Conservation (phyloP, 2,329 filamentous ascomycete genomes). For the Berkeleyomyces rouxiae region DNA sequence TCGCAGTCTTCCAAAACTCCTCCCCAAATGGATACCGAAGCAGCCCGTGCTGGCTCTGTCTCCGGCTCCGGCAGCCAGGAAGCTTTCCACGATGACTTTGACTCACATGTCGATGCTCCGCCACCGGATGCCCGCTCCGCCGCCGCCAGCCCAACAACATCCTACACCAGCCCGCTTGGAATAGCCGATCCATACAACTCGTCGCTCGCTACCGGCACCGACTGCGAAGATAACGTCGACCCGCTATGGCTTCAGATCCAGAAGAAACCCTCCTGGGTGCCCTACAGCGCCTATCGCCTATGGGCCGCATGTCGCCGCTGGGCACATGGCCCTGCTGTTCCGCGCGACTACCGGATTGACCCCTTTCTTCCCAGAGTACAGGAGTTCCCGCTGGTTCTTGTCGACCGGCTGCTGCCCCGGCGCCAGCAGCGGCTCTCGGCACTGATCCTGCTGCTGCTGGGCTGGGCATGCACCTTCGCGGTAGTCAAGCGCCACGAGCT, state of each 20-base stretch:
- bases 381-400: constrained; percentile 43
- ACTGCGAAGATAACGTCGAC: background rate
- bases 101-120: constrained; percentile 28
- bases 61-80: too few relatives aligned
- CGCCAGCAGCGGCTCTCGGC: constrained; percentile 41
- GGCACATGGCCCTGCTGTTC: constrained; percentile 38
- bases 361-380: constrained; percentile 52
- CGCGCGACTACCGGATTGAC: constrained; percentile 34
- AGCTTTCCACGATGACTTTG: background rate
- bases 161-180: constrained; percentile 24
- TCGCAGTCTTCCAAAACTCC: background rate
- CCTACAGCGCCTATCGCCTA: constrained; percentile 35
- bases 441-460: constrained; percentile 40
- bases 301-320: constrained; percentile 29
- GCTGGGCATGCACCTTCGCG: constrained; percentile 55
- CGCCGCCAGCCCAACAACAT: background rate
- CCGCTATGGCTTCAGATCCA: constrained; percentile 35
- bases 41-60: background rate
- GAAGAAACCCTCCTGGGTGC: constrained; percentile 41
- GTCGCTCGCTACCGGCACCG: constrained; percentile 5
- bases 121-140: constrained; percentile 18
- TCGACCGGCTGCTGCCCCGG: constrained; percentile 46
- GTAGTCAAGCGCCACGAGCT: constrained; percentile 50
- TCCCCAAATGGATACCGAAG: background rate
- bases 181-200: constrained; percentile 29